Conservation (phyloP, 371 early-diverging fungal species). For the Rhizomucor pusillus region DNA sequence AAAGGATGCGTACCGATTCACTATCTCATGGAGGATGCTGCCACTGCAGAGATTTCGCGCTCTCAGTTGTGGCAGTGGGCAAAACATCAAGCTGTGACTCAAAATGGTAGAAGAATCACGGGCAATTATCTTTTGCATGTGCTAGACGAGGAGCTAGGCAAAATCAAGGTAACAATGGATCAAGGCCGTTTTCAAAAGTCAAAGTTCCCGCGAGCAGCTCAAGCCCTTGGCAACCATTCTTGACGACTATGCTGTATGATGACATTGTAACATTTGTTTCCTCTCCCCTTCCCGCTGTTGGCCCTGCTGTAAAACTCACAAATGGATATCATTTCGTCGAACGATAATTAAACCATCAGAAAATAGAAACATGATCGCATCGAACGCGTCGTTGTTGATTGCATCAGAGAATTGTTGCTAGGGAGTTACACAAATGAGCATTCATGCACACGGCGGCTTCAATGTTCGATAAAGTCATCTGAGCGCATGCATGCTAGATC, state of each 20-base stretch:
- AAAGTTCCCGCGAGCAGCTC: slow-evolving; percentile 77
- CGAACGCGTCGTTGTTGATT: no score
- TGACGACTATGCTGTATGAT: slow-evolving; percentile 84
- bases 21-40: slow-evolving; percentile 96
- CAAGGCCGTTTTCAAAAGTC: slow-evolving; percentile 48
- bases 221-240: slow-evolving; percentile 80
- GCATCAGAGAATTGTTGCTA: no score
- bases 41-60: slow-evolving; percentile 95
- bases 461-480: no score
- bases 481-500: no score
- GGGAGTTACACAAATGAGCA: no score
- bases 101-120: slow-evolving; percentile 65
- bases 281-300: no score
- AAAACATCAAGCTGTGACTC: slow-evolving; percentile 70
- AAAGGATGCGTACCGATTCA: slow-evolving; percentile 92
- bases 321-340: no score
- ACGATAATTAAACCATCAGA: no score
- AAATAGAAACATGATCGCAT: no score
- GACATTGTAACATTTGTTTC: slow-evolving; percentile 44
- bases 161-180: slow-evolving; percentile 56
- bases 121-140: slow-evolving; percentile 62
- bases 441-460: no score
- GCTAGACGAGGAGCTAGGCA: slow-evolving; percentile 78
- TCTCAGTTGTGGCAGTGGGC: slow-evolving; percentile 96
- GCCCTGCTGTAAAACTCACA: no score